Conservation (phyloP, 805 yeast species). For the Yarrowia yakushimensis region DNA sequence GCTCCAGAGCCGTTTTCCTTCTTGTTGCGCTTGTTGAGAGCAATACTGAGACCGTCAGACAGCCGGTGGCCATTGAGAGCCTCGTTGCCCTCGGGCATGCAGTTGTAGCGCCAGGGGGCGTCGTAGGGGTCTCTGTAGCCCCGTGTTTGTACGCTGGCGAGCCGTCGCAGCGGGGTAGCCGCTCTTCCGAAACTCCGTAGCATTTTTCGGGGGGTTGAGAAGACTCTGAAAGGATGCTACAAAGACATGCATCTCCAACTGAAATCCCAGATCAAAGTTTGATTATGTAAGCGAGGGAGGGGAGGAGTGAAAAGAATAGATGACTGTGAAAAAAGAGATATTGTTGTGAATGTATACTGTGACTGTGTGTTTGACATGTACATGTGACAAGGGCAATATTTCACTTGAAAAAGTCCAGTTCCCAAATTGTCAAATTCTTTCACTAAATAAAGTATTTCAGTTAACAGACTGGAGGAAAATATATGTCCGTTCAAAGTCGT, state of each 20-base stretch:
- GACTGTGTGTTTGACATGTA: too few relatives aligned
- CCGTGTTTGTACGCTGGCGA: not conserved
- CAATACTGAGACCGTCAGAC: not conserved
- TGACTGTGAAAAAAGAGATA: too few relatives aligned
- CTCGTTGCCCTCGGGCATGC: not conserved
- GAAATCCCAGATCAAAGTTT: not conserved
- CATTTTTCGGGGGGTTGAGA: conserved; percentile 4
- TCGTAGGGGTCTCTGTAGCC: not conserved
- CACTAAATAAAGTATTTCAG: too few relatives aligned
- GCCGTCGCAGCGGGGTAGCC: not conserved
- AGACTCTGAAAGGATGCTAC: too few relatives aligned
- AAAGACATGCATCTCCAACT: not conserved
- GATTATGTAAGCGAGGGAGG: not conserved
- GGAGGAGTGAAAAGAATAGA: too few relatives aligned
- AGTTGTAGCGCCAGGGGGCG: not conserved
- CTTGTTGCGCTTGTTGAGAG: not conserved
- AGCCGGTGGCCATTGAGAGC: not conserved
- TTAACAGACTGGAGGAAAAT: too few relatives aligned
- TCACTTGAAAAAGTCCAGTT: too few relatives aligned
- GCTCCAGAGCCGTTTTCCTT: not conserved
- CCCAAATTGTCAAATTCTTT: too few relatives aligned
- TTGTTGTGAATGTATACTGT: too few relatives aligned
- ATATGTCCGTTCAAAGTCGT: not conserved
- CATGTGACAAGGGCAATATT: too few relatives aligned
- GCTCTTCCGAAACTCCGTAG: conserved; percentile 13